A percentile compares a stretch with the other conserved stretches of the same genome.
phyloP scores from a whole-genome alignment of 768 basidiomycete species.

The Mycena capillaripes region DNA sequence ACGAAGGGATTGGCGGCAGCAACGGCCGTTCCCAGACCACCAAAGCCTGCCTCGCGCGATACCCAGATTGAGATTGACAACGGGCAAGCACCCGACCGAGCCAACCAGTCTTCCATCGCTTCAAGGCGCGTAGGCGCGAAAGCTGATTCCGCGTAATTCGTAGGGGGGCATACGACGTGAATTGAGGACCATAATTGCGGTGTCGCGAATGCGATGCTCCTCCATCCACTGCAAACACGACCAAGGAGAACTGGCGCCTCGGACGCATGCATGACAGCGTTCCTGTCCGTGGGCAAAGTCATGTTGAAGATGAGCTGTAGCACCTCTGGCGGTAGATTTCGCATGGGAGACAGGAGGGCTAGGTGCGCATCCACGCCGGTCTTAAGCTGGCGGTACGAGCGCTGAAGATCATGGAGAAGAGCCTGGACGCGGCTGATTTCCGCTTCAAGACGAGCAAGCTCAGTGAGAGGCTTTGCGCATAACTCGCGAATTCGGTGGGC shows the following conservation, averaged over 20 bases:
- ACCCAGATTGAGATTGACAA: constrained; percentile 29
- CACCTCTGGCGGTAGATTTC: constrained; percentile 28
- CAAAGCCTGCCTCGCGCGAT: constrained; percentile 25
- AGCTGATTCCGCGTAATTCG: constrained; percentile 21
- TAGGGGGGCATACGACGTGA: constrained; percentile 22
- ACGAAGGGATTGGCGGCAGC: constrained; percentile 24
- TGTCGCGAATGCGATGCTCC: constrained; percentile 19
- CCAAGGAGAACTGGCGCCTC: constrained; percentile 26
- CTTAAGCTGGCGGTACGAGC: constrained; percentile 12
- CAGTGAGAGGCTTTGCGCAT: constrained; percentile 10
- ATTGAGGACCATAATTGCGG: constrained; percentile 17
- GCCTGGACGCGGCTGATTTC: constrained; percentile 21
- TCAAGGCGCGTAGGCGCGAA: neutral
- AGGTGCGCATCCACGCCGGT: constrained; percentile 20
- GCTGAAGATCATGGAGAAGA: constrained; percentile 19
- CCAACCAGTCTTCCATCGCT: constrained; percentile 26
- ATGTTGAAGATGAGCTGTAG: constrained; percentile 28
- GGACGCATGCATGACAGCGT: constrained; percentile 27
- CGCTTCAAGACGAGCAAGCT: constrained; percentile 18
- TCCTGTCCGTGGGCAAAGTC: constrained; percentile 15
- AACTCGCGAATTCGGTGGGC: constrained; percentile 20
- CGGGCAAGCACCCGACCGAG: constrained; percentile 24
- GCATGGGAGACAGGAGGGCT: constrained; percentile 23
- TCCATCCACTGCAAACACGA: constrained; percentile 27
- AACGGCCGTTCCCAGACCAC: neutral